Percentiles rank a stretch among this genome's conserved stretches.
Conservation (phyloP, 2,329 filamentous ascomycete species). For the Fusarium duplospermum region DNA sequence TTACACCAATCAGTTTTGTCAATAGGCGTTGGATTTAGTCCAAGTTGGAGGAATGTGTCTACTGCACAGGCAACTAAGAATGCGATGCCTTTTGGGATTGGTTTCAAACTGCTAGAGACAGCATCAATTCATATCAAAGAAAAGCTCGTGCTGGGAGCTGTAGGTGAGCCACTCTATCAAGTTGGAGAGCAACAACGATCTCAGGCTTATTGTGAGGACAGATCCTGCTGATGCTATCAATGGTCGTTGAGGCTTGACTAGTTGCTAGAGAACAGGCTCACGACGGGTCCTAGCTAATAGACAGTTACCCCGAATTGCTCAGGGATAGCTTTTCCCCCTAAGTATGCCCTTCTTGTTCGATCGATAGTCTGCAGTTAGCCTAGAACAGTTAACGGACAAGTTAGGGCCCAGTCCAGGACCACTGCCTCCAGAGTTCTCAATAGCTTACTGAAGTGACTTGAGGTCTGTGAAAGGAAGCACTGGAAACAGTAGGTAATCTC, state of each 20-base stretch:
- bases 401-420: not conserved
- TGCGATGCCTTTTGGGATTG: not conserved
- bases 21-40: not conserved
- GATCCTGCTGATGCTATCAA: not conserved
- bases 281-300: no score
- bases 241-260: not conserved
- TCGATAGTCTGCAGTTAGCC: accelerated
- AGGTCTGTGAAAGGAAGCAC: not conserved
- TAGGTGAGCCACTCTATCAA: not conserved
- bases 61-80: not conserved
- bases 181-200: not conserved
- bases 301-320: not conserved
- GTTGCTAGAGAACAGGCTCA: not conserved
- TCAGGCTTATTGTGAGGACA: not conserved
- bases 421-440: not conserved
- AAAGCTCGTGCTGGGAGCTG: not conserved
- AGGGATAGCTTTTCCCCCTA: not conserved
- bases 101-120: not conserved
- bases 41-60: not conserved
- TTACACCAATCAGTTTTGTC: not conserved
- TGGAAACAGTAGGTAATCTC: not conserved
- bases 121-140: not conserved
- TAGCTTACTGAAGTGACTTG: not conserved
- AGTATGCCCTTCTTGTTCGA: no score
- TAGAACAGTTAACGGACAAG: not conserved